Evolutionary conservation across 2,329 filamentous ascomycete species (phyloP), one percentile per base, ranked within the genome.

Genomic region (Scytalidium sp.): DNA sequence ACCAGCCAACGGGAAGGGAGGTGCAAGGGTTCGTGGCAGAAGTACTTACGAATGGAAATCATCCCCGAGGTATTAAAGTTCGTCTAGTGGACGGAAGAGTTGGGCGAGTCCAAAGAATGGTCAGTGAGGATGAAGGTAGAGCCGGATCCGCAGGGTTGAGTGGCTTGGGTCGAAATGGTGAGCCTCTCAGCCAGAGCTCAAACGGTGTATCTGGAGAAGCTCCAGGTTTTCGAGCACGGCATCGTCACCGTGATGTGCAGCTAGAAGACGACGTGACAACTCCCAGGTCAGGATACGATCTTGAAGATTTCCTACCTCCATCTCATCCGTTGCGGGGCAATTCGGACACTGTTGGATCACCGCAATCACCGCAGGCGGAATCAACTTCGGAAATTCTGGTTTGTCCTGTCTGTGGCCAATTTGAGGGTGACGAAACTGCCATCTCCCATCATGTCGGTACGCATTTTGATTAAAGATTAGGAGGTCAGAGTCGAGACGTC

Each of bases 61-160:
- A 65, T 52, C 62, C 62, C 1, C 51, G 62, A 17, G 63, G 63
- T 7, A 64, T 65, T 43, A 65, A 65, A 47, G 63, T 65, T 13
- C 56, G 63, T 3, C 46, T 65, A 22, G 48, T 51, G 44, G 60
- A 63, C 53, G 63, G 63, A 1, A 43, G 58, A 40, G 60, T 65
- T 1, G 63, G 63, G 3, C 48, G 63, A 22, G 63, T 65, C 5
- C 62, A 63, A 46, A 56, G 54, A 29, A 55, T 65, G 52, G 56
- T 54, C 3, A 60, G 50, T 44, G 54, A 57, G 19, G 53, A 56
- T 21, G 47, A 50, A 11, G 54, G 50, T 2, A 53, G 42, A 42
- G 45, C 42, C 2, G 55, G 32, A 5, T 47, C 50, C 3, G 53
- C 25, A 13, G 56, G 55, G 2, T 42, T 60, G 45, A 56, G 42